Base-by-base conservation (phyloP, 2,329 filamentous ascomycete genomes). In the Xylaria polymorpha region DNA sequence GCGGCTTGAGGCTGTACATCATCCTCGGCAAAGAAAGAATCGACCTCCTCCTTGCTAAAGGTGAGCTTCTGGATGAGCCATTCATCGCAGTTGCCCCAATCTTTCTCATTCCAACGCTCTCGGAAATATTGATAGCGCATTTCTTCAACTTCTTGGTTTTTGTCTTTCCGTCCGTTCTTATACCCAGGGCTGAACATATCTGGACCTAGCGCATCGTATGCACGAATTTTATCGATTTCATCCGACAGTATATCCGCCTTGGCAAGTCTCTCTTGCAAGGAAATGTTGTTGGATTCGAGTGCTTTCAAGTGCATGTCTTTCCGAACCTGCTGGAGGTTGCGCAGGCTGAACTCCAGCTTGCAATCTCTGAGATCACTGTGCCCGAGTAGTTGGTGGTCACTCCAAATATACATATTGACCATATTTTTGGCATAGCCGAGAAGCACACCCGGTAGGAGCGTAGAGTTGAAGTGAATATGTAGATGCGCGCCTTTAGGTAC, bases 391-490 rank as follows among this genome's bases (percentile, higher is more conserved):
- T 85, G 84, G 39, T 82, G 74, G 43, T 85, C 86, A 79, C 90
- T 92, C 66, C 86, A 88, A 73, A 94, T 90, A 75, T 88, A 92
- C 90, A 94, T 93, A 72, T 86, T 86, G 0, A 85, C 75, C 83
- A 90, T 88, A 5, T 70, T 82, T 82, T 83, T 86, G 72, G 82
- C 87, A 72, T 83, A 82, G 29, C 82, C 79, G 14, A 94, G 82
- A 22, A 94, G 81, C 5, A 89, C 84, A 1, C 82, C 78, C 10
- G 91, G 90, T 15, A 84, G 81, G 4, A 94, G 81, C 69, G 91
- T 92, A n/a, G 91, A 86, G 77, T 94, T 94, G 83, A 92, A 94
- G 78, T 94, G 92, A 29, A 93, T 86, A 78, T 94, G 92, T 29
- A 94, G 82, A 76, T 94, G 90, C 0, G 86, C 86, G 2, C 91